These are phyloP conservation scores for Juglanconis oblonga DNA, from an alignment of 2,329 filamentous ascomycete genomes.

Conservation along the genomic window DNA sequence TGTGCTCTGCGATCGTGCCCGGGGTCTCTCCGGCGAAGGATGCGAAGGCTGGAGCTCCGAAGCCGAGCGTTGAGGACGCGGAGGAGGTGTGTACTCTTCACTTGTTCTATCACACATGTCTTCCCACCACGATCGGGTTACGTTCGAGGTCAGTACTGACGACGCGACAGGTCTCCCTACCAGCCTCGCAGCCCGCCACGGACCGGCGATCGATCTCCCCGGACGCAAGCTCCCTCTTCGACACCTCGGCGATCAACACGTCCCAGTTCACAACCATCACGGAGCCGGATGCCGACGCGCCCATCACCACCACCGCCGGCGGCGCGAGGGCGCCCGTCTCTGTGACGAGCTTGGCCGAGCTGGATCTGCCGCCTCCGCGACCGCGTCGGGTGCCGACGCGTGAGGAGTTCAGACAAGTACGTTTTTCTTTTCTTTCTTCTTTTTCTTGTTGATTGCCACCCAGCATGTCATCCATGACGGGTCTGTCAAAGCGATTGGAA, in stretches of 20 bases:
- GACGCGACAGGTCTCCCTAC: constrained; percentile 9
- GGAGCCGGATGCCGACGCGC: constrained; percentile 40
- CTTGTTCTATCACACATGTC: too few relatives aligned
- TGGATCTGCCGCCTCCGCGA: constrained; percentile 18
- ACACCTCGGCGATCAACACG: constrained; percentile 43
- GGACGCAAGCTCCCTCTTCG: constrained; percentile 48
- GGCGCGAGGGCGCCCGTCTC: neutral
- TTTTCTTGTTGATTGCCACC: neutral
- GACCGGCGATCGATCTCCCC: constrained; percentile 32
- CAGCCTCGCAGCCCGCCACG: constrained; percentile 6
- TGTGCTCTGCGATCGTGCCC: constrained; percentile 20
- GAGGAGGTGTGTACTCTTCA: constrained; percentile 6
- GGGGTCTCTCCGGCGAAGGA: neutral
- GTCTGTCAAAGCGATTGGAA: neutral
- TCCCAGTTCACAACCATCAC: constrained; percentile 49
- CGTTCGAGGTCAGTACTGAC: too few relatives aligned
- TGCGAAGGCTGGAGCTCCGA: neutral
- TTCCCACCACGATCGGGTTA: too few relatives aligned
- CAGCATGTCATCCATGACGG: neutral
- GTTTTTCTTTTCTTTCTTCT: constrained; percentile 10
- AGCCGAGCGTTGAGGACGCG: neutral
- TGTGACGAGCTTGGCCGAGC: neutral
- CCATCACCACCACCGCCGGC: constrained; percentile 18
- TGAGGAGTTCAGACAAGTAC: constrained; percentile 52
- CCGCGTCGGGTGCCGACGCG: constrained; percentile 38